Percentiles rank a stretch among this genome's conserved stretches.
Conservation (phyloP, 2,329 filamentous ascomycete species). For the Mycocentrospora acerina region DNA sequence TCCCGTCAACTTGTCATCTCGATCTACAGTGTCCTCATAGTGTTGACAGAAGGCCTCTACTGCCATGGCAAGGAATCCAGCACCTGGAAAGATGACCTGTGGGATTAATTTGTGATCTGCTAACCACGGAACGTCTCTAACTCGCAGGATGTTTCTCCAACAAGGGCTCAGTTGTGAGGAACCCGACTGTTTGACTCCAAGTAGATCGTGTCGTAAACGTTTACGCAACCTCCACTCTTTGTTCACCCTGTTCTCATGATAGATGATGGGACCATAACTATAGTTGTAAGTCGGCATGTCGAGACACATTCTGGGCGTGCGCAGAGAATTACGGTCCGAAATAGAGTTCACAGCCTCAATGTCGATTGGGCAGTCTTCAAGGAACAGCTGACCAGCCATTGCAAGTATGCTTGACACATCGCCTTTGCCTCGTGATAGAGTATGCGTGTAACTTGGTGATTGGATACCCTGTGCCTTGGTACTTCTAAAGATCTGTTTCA, state of each 20-base stretch:
- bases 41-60: conserved; percentile 39
- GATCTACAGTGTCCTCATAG: not conserved
- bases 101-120: conserved; percentile 42
- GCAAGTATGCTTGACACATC: no score
- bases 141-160: conserved; percentile 47
- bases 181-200: conserved; percentile 7
- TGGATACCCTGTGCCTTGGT: no score
- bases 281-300: conserved; percentile 16
- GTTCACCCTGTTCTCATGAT: conserved; percentile 11
- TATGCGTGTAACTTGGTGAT: not conserved
- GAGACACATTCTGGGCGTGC: no score
- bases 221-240: conserved; percentile 12
- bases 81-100: conserved; percentile 47
- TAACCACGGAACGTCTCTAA: conserved; percentile 49
- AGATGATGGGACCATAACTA: conserved; percentile 13
- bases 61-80: conserved; percentile 49
- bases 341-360: not conserved
- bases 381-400: no score
- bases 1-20: not conserved
- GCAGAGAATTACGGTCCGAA: conserved; percentile 4
- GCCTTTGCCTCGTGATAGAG: no score
- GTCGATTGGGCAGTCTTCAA: not conserved
- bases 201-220: conserved; percentile 17
- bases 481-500: not conserved
- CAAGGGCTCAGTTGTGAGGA: conserved; percentile 28